Evolutionary conservation across 768 basidiomycete genomes (phyloP).

Genomic region (Termitomyces sp.): DNA sequence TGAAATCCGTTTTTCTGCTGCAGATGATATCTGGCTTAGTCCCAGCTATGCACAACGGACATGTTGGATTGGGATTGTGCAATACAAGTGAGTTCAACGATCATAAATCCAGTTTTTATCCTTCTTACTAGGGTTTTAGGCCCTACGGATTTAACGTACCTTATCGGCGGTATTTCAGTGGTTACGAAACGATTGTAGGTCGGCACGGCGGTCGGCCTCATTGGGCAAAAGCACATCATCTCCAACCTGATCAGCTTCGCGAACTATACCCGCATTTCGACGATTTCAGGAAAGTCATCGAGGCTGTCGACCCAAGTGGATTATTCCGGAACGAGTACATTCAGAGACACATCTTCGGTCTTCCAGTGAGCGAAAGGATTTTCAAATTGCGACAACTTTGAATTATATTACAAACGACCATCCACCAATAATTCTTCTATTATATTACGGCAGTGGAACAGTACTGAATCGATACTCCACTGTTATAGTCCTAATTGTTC

Average conservation of each 20-base stretch:
- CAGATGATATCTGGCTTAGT: constrained; percentile 92
- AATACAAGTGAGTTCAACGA: constrained; percentile 73
- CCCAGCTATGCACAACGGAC: constrained; percentile 76
- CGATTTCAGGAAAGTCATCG: constrained; percentile 63
- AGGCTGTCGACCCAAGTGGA: constrained; percentile 66
- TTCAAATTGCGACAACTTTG: constrained; percentile 29
- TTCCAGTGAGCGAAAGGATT: constrained; percentile 33
- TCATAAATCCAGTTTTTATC: constrained; percentile 1
- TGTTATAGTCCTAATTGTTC: constrained; percentile 75
- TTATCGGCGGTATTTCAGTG: constrained; percentile 70
- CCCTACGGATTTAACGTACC: constrained; percentile 83
- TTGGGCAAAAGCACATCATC: constrained; percentile 90
- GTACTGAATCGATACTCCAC: constrained; percentile 2
- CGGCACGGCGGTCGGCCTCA: constrained; percentile 81
- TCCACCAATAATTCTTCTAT: constrained; percentile 7
- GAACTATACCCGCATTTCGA: constrained; percentile 76
- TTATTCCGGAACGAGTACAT: constrained; percentile 88
- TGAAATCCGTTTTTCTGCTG: constrained; percentile 84
- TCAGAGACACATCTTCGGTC: constrained; percentile 78
- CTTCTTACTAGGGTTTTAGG: constrained; percentile 30
- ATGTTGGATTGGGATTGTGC: constrained; percentile 97
- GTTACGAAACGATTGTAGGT: constrained; percentile 67
- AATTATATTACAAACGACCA: background rate
- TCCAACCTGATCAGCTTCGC: constrained; percentile 59
- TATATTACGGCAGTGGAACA: constrained; percentile 8